Percentiles rank a stretch among this genome's conserved stretches.
Conservation (phyloP, 176 grass and related monocot species). For the Luzula sylvatica region DNA sequence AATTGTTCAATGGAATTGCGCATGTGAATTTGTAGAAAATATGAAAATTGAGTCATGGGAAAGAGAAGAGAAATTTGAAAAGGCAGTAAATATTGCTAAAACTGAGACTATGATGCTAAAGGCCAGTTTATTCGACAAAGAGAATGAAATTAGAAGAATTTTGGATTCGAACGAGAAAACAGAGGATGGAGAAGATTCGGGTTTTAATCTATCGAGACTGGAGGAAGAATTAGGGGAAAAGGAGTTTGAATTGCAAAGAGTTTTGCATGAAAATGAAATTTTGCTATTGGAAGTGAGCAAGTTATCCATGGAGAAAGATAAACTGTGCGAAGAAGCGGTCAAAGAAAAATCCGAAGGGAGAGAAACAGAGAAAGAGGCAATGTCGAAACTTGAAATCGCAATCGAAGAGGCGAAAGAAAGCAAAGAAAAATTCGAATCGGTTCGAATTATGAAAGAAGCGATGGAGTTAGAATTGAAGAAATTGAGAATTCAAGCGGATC, state of each 20-base stretch:
- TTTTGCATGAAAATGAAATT: conserved; percentile 22
- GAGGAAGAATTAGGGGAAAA: conserved; percentile 36
- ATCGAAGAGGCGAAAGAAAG: conserved; percentile 17
- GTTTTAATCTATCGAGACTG: conserved; percentile 14
- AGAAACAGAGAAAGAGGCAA: conserved; percentile 32
- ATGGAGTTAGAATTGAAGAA: conserved; percentile 69
- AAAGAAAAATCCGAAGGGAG: conserved; percentile 34
- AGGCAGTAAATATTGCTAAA: conserved; percentile 28
- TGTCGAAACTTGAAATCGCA: conserved; percentile 18
- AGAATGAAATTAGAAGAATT: conserved; percentile 37
- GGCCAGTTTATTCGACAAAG: conserved; percentile 82
- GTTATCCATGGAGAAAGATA: conserved; percentile 18
- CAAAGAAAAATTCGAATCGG: conserved; percentile 24
- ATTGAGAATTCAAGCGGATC: conserved; percentile 87
- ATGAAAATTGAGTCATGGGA: conserved; percentile 39
- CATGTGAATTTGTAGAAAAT: conserved; percentile 58
- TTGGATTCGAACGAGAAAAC: conserved; percentile 42
- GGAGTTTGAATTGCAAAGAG: conserved; percentile 23
- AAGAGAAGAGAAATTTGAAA: conserved; percentile 46
- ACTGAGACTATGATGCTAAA: conserved; percentile 68
- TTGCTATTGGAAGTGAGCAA: conserved; percentile 15
- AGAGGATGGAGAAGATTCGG: conserved; percentile 17
- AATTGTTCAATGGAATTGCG: conserved; percentile 50
- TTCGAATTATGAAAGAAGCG: conserved; percentile 33
- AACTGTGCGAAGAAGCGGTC: conserved; percentile 35